Base-by-base conservation (phyloP, 768 basidiomycete genomes). In the Lanmaoa rubissima region DNA sequence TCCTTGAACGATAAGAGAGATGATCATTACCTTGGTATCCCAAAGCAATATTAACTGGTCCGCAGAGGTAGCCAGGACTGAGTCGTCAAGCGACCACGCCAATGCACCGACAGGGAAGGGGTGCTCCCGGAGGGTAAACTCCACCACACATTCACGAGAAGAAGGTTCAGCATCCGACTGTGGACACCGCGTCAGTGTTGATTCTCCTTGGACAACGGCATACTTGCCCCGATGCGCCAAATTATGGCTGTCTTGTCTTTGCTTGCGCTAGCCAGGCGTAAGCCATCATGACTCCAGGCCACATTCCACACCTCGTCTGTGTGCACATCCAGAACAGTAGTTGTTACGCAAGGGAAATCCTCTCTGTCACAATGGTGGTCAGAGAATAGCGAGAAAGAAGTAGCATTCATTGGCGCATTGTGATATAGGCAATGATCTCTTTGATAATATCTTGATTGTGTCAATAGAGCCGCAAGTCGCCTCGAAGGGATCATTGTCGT, bases 281-380 rank as follows among this genome's bases (percentile, higher is more conserved):
- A 72, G 2, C 97, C 97, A 68, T 88, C 86, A 64, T 91, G 92
- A 72, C 94, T 96, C 95, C 95, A 99, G 69, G 88, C 89, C 57
- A 98, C 73, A 67, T 90, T 86, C 95, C 96, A 98, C 42, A 99
- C 94, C 70, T 99, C 94, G 68, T 98, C 92, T 12, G 78, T 81
- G 72, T 98, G 96, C 32, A 87, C 91, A 44, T 86, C 82, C 57
- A 98, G 76, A 50, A 94, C 87, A 26, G 89, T 87, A 4, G 92
- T 94, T 13, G 91, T 94, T 26, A 88, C 77, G 44, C 83, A 82
- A 8, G 97, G 97, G 74, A 99, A 98, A 40, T 82, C 82, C 28
- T 83, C 81, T 66, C 87, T 82, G 59, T 86, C 82, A 74, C 95
- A 97, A 51, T 82, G 75, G 68, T 96, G 93, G 70, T 99, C 94